Evolutionary conservation across 805 yeast genomes (phyloP).

Genomic region (Starmerella sirachaensis): DNA sequence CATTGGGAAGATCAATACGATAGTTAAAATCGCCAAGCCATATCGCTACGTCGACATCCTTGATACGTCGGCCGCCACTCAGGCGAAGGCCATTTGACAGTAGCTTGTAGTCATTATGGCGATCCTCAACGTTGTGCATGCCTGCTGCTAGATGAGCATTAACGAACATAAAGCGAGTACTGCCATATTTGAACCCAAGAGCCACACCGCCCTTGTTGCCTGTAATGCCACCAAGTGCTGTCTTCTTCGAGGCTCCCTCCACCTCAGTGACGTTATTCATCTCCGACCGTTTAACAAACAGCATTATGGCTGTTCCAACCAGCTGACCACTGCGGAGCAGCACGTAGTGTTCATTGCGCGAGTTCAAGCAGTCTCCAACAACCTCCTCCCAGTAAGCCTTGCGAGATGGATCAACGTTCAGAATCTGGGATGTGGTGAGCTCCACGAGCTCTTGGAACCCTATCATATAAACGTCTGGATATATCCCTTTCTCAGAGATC

Average conservation of each 20-base stretch:
- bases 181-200: slow-evolving; percentile 70
- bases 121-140: slow-evolving; percentile 60
- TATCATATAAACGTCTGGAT: slow-evolving; percentile 73
- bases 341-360: slow-evolving; percentile 40
- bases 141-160: slow-evolving; percentile 96
- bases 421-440: slow-evolving; percentile 77
- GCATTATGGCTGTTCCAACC: slow-evolving; percentile 73
- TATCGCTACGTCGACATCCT: slow-evolving; percentile 73
- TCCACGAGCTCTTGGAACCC: slow-evolving; percentile 94
- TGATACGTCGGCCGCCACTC: slow-evolving; percentile 59
- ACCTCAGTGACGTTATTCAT: slow-evolving; percentile 59
- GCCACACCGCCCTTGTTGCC: slow-evolving; percentile 97
- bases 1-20: slow-evolving; percentile 59
- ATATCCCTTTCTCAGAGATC: slow-evolving; percentile 20
- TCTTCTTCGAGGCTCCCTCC: slow-evolving; percentile 87
- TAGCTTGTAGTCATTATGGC: slow-evolving; percentile 72
- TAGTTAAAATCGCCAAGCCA: slow-evolving; percentile 96
- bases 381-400: slow-evolving; percentile 67
- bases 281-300: slow-evolving; percentile 55
- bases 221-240: slow-evolving; percentile 93
- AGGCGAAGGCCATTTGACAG: slow-evolving; percentile 67
- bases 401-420: slow-evolving; percentile 72
- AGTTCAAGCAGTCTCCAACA: slow-evolving; percentile 52
- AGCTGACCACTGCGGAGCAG: slow-evolving; percentile 74
- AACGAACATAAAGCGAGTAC: slow-evolving; percentile 68